Conservation (phyloP, 345 rosid species). For the Gossypium raimondii region DNA sequence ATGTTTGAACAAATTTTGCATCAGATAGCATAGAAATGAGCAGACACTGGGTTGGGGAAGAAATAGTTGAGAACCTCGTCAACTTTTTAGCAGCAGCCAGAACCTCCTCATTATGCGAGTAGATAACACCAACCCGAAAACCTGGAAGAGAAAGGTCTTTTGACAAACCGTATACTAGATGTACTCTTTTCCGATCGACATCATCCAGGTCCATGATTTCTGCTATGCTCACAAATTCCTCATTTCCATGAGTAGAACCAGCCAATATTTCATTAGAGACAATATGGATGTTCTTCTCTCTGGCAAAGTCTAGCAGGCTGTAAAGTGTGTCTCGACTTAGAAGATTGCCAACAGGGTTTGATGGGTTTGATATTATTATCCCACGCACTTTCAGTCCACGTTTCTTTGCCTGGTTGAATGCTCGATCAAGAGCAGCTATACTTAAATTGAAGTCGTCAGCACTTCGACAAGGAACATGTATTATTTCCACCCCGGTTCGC, state of each 20-base stretch:
- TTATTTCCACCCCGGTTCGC: constrained; percentile 86
- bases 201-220: constrained; percentile 60
- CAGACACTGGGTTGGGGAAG: constrained; percentile 62
- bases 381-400: constrained; percentile 83
- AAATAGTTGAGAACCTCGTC: constrained; percentile 64
- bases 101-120: constrained; percentile 58
- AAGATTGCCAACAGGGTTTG: constrained; percentile 66
- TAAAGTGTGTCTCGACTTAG: constrained; percentile 53
- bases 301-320: constrained; percentile 74
- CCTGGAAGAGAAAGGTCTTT: constrained; percentile 72
- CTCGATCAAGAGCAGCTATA: constrained; percentile 72
- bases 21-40: constrained; percentile 63
- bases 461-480: constrained; percentile 83
- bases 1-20: constrained; percentile 38
- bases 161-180: constrained; percentile 63
- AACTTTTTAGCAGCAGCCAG: constrained; percentile 59
- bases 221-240: constrained; percentile 76
- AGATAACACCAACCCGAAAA: constrained; percentile 54
- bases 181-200: constrained; percentile 66
- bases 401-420: constrained; percentile 79
- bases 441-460: constrained; percentile 67
- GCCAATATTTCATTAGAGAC: constrained; percentile 72
- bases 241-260: constrained; percentile 51
- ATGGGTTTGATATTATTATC: constrained; percentile 72
- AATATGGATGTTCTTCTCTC: constrained; percentile 81